Evolutionary conservation across 2,329 filamentous ascomycete species (phyloP).

Genomic region (Claviceps purpurea): DNA sequence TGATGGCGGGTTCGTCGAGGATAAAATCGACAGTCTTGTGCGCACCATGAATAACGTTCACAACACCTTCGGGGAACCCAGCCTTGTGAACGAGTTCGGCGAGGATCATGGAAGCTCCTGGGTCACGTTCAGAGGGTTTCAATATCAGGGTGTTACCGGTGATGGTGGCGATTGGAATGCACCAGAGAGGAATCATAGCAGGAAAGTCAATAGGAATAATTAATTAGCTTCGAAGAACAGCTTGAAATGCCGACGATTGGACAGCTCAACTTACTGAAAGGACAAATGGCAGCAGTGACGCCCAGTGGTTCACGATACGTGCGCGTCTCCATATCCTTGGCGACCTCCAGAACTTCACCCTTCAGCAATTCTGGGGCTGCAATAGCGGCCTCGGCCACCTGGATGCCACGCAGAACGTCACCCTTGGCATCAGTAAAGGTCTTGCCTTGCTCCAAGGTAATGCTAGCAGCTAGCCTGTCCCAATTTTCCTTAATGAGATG

Average conservation of each 20-base stretch:
- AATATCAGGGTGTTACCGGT: slow-evolving; percentile 75
- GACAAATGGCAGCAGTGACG: slow-evolving; percentile 72
- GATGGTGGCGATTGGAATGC: slow-evolving; percentile 70
- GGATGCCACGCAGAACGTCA: slow-evolving; percentile 68
- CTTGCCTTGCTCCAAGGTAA: slow-evolving; percentile 81
- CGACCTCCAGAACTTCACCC: slow-evolving; percentile 71
- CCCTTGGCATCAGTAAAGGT: slow-evolving; percentile 73
- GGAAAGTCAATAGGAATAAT: slow-evolving; percentile 54
- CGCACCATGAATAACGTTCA: slow-evolving; percentile 73
- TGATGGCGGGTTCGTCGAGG: slow-evolving; percentile 71
- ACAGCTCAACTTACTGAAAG: slow-evolving; percentile 50
- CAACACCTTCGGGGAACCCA: slow-evolving; percentile 67
- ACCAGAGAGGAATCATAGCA: slow-evolving; percentile 89
- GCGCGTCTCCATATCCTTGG: slow-evolving; percentile 82
- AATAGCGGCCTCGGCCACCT: slow-evolving; percentile 74
- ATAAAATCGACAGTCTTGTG: slow-evolving; percentile 77
- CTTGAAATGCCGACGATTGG: neutral
- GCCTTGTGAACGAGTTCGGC: slow-evolving; percentile 69
- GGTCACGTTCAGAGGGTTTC: slow-evolving; percentile 78
- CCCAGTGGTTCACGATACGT: slow-evolving; percentile 72
- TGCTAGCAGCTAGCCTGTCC: slow-evolving; percentile 73
- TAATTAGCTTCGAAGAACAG: slow-evolving; percentile 4
- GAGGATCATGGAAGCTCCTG: slow-evolving; percentile 73
- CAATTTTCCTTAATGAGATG: slow-evolving; percentile 69
- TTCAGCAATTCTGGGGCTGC: slow-evolving; percentile 70